A percentile compares a stretch with the other conserved stretches of the same genome.
These are phyloP conservation scores for Rhodomyrtus tomentosa DNA, from an alignment of 345 rosid species.

Conservation along the genomic window DNA sequence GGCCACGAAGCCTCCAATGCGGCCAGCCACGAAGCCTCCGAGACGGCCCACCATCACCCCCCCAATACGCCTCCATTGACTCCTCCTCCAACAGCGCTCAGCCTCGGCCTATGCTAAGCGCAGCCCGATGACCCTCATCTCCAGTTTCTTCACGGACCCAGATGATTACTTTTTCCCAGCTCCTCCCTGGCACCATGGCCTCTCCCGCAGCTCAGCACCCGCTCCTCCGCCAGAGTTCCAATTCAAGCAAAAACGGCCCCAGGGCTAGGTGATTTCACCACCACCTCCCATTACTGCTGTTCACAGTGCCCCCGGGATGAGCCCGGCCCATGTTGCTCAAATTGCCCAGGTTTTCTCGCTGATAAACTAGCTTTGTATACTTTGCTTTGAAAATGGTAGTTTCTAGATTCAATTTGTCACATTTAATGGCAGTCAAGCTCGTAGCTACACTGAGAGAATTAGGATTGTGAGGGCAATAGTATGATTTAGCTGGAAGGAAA, in stretches of 20 bases:
- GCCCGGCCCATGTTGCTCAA: conserved; percentile 42
- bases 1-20: conserved; percentile 12
- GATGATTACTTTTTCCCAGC: conserved; percentile 62
- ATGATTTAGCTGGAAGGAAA: neutral
- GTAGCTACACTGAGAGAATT: neutral
- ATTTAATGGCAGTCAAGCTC: neutral
- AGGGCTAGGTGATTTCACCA: conserved; percentile 22
- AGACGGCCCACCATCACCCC: conserved; percentile 39
- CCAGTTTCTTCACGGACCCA: conserved; percentile 51
- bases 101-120: conserved; percentile 48
- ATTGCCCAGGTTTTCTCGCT: conserved; percentile 61
- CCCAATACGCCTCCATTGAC: conserved; percentile 41
- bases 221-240: neutral
- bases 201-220: conserved; percentile 28
- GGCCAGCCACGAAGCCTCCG: conserved; percentile 17
- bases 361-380: neutral
- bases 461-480: neutral
- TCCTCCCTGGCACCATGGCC: conserved; percentile 63
- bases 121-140: conserved; percentile 77
- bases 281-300: conserved; percentile 17
- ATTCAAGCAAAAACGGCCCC: conserved; percentile 29
- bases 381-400: neutral
- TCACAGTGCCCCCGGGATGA: conserved; percentile 33
- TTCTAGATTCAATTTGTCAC: neutral
- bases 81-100: conserved; percentile 1